These are phyloP conservation scores for Cordyceps militaris DNA, from an alignment of 2,329 filamentous ascomycete genomes.

Conservation along the genomic window DNA sequence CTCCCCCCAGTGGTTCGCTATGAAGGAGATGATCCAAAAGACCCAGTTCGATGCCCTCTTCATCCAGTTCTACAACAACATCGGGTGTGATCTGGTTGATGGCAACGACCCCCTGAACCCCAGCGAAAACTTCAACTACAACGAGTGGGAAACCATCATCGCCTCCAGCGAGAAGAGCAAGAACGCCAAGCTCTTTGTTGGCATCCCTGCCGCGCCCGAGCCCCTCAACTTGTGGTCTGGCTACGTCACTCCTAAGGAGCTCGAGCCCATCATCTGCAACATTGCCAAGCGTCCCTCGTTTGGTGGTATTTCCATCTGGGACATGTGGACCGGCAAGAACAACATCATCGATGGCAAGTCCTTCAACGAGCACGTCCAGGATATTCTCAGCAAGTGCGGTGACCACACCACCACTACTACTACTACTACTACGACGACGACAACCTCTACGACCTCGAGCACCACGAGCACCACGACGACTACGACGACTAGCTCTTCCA, in stretches of 20 bases:
- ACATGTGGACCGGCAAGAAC: conserved; percentile 28
- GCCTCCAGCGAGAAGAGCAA: conserved; percentile 27
- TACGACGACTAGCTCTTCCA: conserved; percentile 4
- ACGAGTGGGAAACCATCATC: conserved; percentile 33
- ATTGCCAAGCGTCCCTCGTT: conserved; percentile 32
- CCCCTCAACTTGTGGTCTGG: conserved; percentile 16
- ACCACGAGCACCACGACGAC: conserved; percentile 3
- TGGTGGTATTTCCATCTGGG: conserved; percentile 41
- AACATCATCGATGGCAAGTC: conserved; percentile 28
- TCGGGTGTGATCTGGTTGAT: conserved; percentile 28
- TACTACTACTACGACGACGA: conserved; percentile 15
- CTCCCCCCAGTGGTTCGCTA: conserved; percentile 21
- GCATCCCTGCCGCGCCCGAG: conserved; percentile 30
- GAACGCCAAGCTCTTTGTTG: conserved; percentile 39
- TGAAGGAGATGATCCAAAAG: conserved; percentile 32
- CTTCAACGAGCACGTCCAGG: conserved; percentile 31
- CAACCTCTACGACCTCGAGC: conserved; percentile 12
- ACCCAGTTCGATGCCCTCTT: conserved; percentile 37
- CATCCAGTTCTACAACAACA: conserved; percentile 45
- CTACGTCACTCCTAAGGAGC: conserved; percentile 28
- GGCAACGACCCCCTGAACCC: conserved; percentile 23
- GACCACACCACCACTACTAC: conserved; percentile 22
- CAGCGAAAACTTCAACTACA: conserved; percentile 35
- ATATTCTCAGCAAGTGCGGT: conserved; percentile 30
- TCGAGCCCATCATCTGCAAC: conserved; percentile 33